A percentile compares a stretch with the other conserved stretches of the same genome.
Evolutionary conservation across 2,329 filamentous ascomycete species (phyloP).

Genomic region (Neofusicoccum ribis): DNA sequence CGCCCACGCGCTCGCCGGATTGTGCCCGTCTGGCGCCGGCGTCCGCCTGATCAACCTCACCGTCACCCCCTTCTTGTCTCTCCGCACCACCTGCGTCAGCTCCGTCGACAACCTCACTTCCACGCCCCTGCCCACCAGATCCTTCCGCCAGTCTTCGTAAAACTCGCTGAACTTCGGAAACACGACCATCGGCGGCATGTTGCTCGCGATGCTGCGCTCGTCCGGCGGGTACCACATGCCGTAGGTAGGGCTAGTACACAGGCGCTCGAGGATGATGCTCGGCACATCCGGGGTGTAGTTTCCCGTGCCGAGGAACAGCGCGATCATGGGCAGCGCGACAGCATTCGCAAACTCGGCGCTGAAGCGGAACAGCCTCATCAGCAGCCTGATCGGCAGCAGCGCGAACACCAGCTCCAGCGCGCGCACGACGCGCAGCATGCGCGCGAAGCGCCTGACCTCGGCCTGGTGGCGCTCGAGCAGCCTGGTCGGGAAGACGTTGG

Average conservation of each 20-base stretch:
- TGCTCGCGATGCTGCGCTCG: constrained; percentile 49
- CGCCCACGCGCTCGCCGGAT: constrained; percentile 47
- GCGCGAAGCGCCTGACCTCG: constrained; percentile 57
- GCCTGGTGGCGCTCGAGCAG: constrained; percentile 56
- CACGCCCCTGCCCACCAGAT: constrained; percentile 57
- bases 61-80: constrained; percentile 54
- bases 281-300: constrained; percentile 74
- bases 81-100: constrained; percentile 53
- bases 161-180: constrained; percentile 64
- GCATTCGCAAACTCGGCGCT: constrained; percentile 69
- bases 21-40: constrained; percentile 44
- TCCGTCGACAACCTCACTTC: constrained; percentile 58
- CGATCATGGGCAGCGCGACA: constrained; percentile 70
- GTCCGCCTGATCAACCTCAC: constrained; percentile 50
- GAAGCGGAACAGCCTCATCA: constrained; percentile 69
- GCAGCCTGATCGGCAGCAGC: constrained; percentile 61
- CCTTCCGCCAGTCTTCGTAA: constrained; percentile 60
- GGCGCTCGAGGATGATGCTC: constrained; percentile 61
- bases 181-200: constrained; percentile 59
- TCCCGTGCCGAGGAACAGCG: constrained; percentile 72
- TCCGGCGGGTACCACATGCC: constrained; percentile 60
- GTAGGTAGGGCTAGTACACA: constrained; percentile 55
- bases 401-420: constrained; percentile 63
- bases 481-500: constrained; percentile 63
- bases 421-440: constrained; percentile 58